A percentile compares a stretch with the other conserved stretches of the same genome.
Evolutionary conservation across 2,329 filamentous ascomycete genomes (phyloP).

Genomic region (Aspergillus pseudoviridinutans): DNA sequence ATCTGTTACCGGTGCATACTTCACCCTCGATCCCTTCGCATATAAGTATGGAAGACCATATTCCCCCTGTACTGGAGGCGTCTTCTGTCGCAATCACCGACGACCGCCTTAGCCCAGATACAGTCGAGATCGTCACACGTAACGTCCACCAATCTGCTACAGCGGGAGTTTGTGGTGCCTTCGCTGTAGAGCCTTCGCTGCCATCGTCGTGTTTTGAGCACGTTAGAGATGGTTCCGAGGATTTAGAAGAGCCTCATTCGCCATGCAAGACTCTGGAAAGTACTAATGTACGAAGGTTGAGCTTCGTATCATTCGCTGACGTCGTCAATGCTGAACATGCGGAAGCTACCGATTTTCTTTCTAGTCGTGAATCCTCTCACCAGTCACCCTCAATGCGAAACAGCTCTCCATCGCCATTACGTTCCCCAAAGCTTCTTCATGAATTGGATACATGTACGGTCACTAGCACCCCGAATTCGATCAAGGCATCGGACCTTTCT

Average conservation of each 20-base stretch:
- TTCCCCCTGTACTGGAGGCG: conserved; percentile 85
- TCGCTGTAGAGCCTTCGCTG: conserved; percentile 28
- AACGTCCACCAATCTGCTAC: conserved; percentile 75
- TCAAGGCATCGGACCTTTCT: conserved; percentile 70
- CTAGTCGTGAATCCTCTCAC: conserved; percentile 65
- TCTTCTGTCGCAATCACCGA: conserved; percentile 91
- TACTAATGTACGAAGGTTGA: conserved; percentile 75
- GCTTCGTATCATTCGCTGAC: conserved; percentile 95
- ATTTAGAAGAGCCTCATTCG: conserved; percentile 62
- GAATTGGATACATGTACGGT: conserved; percentile 67
- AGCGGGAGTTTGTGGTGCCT: conserved; percentile 51
- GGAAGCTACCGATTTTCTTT: conserved; percentile 40
- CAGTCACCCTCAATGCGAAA: conserved; percentile 37
- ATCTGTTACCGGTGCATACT: conserved; percentile 59
- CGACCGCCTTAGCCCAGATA: conserved; percentile 75
- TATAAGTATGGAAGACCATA: conserved; percentile 90
- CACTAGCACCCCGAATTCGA: conserved; percentile 69
- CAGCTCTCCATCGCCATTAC: conserved; percentile 74
- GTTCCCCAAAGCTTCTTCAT: conserved; percentile 72
- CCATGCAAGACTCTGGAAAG: conserved; percentile 75
- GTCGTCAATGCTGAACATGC: conserved; percentile 72
- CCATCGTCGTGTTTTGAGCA: conserved; percentile 47
- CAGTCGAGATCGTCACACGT: conserved; percentile 90
- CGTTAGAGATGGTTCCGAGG: conserved; percentile 51
- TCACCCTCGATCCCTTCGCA: conserved; percentile 88